Base-by-base conservation (phyloP, 495 filamentous ascomycete genomes). In the Aspergillus olivimuriae region DNA sequence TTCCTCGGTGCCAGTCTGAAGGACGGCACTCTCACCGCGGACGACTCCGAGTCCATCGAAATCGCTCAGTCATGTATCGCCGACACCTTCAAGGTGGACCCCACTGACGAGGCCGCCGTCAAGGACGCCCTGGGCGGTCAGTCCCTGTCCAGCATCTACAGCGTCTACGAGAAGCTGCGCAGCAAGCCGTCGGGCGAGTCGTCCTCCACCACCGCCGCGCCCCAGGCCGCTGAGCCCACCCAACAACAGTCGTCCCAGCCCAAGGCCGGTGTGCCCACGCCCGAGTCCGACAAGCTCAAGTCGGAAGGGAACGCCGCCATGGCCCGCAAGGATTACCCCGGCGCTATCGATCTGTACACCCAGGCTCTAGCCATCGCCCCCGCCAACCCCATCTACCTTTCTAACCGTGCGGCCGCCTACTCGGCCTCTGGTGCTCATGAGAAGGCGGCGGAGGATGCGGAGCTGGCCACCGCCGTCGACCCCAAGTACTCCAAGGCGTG, bases 401-500 rank as follows among this genome's bases (percentile, higher is more conserved):
- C 87, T 49, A 98, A 98, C 76, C 89, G 92, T 37, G 94, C 92
- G 4, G 92, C 92, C 14, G 92, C 92, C 0, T 86, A 90, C 70
- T 84, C 78, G 26, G 89, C 85, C 1, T 77, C 78, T 18, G 70
- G 76, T n/a, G 78, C 95, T 60, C 89, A 94, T 65, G 80, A 83
- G 40, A 76, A 81, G 50, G 92, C 92, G 12, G 80, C 77, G 44
- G 67, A 79, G 35, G 92, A 97, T 66, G 92, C 92, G 20, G 89
- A 96, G 69, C 73, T 89, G 44, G 91, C 92, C 19, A 83, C 87
- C 26, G 76, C 78, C 36, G 75, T 84, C 24, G 92, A 97, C 61
- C 88, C 92, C 18, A 85, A 81, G 54, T 97, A 96, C 73, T 90
- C 87, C 52, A 97, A 97, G 72, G 92, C 87, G 6, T 98, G 92